A percentile compares a stretch with the other conserved stretches of the same genome.
Evolutionary conservation across 169 alveolate genomes (phyloP).

Genomic region (Plasmodium sp.): DNA sequence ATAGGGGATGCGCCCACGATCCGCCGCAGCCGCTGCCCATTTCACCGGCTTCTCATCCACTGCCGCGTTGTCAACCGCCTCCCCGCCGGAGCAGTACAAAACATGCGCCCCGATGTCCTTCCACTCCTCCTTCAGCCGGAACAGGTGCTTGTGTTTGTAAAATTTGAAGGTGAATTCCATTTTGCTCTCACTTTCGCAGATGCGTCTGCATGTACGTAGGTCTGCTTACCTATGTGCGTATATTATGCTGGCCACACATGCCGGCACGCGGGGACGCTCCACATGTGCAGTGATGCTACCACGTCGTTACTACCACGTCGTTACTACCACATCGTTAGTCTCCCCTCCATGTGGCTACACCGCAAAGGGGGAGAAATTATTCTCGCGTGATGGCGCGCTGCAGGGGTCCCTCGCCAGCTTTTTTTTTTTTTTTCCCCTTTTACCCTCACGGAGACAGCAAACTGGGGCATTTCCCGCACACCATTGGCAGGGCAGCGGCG

Average conservation of each 20-base stretch:
- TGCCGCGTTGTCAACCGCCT: not conserved
- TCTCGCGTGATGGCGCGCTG: not conserved
- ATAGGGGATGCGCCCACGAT: not conserved
- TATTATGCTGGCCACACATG: not conserved
- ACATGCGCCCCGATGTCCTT: not conserved
- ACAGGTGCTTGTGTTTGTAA: constrained; percentile 53
- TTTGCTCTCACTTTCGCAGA: not conserved
- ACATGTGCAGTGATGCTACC: not conserved
- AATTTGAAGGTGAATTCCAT: constrained; percentile 50
- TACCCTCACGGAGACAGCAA: not conserved
- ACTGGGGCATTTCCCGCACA: not conserved
- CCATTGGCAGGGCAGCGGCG: not conserved
- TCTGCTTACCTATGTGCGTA: not conserved
- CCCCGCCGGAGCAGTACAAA: constrained; percentile 1
- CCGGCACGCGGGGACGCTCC: not conserved
- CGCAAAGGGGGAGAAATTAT: not conserved
- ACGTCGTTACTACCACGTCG: not conserved
- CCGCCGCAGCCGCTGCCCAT: not conserved
- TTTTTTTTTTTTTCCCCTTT: not conserved
- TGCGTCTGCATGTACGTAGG: not conserved
- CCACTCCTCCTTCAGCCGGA: constrained; percentile 27
- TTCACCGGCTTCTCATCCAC: too few relatives aligned
- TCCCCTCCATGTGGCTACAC: not conserved
- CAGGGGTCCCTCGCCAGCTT: not conserved
- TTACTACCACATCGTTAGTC: not conserved